Percentiles rank a stretch among this genome's conserved stretches.
These are phyloP conservation scores for Mucor mucedo DNA, from an alignment of 371 early-diverging fungal species.

Conservation along the genomic window DNA sequence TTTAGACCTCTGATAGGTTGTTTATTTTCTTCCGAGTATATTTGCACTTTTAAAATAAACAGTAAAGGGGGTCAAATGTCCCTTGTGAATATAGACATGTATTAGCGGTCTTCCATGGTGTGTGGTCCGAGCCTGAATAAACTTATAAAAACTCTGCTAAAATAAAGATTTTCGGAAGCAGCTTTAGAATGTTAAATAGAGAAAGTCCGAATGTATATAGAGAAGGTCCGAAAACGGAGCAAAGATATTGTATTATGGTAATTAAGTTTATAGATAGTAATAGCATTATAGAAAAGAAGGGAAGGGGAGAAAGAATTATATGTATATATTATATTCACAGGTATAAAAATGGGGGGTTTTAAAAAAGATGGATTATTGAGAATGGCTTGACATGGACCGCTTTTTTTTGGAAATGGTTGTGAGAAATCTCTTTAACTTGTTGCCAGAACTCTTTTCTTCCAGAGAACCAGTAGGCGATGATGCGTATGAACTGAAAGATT, in stretches of 20 bases:
- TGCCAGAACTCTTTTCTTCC: constrained; percentile 3
- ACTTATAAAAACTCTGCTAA: no score
- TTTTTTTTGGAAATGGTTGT: constrained; percentile 31
- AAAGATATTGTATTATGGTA: neutral
- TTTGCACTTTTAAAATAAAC: no score
- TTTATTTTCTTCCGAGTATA: no score
- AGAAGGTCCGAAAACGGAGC: no score
- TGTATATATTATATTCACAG: constrained; percentile 1
- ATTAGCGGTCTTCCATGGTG: no score
- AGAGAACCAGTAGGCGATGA: constrained; percentile 3
- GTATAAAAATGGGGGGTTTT: neutral
- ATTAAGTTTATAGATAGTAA: constrained; percentile 4
- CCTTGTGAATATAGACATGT: no score
- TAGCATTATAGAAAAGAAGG: neutral
- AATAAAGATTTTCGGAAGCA: no score
- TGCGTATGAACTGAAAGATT: constrained; percentile 14
- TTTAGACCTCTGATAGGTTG: no score
- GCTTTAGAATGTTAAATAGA: no score
- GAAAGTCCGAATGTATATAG: no score
- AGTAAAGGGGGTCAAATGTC: no score
- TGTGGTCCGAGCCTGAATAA: no score
- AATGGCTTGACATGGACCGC: constrained; percentile 20
- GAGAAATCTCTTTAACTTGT: constrained; percentile 23
- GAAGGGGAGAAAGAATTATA: neutral
- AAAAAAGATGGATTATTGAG: constrained; percentile 4